A percentile compares a stretch with the other conserved stretches of the same genome.
Conservation (phyloP, 2,329 filamentous ascomycete species). For the Tolypocladium sp. region DNA sequence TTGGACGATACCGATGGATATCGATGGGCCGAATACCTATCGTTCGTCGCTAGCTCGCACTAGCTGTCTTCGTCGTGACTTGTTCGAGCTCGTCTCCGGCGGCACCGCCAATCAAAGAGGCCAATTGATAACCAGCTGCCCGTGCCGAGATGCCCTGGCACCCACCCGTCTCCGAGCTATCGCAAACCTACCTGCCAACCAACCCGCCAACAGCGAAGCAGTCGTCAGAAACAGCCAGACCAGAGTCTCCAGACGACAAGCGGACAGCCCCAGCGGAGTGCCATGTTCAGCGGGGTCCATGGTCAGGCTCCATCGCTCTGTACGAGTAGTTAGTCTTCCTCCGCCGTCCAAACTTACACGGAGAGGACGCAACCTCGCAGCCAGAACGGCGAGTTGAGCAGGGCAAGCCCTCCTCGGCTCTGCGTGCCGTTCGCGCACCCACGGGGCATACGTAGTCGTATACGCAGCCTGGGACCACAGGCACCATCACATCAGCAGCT, state of each 20-base stretch:
- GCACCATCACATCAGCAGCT: too few relatives aligned
- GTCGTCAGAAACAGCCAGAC: background rate
- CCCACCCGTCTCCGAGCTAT: background rate
- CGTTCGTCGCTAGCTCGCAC: background rate
- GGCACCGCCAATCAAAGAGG: background rate
- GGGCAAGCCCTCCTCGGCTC: background rate
- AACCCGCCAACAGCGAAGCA: background rate
- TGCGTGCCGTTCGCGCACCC: background rate
- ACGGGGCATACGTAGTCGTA: background rate
- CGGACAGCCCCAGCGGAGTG: background rate
- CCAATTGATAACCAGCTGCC: background rate
- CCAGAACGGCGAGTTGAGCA: background rate
- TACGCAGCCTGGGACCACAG: background rate
- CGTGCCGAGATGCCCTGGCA: background rate
- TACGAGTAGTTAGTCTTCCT: background rate
- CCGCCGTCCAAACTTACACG: background rate
- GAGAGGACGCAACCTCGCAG: background rate
- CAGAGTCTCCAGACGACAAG: background rate
- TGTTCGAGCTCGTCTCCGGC: background rate
- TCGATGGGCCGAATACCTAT: background rate
- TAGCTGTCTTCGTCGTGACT: background rate
- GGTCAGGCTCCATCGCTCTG: background rate
- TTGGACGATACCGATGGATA: background rate
- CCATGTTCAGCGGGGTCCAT: background rate
- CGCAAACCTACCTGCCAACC: background rate